These are phyloP conservation scores for Colletotrichum sp. DNA, from an alignment of 2,329 filamentous ascomycete genomes.

Conservation along the genomic window DNA sequence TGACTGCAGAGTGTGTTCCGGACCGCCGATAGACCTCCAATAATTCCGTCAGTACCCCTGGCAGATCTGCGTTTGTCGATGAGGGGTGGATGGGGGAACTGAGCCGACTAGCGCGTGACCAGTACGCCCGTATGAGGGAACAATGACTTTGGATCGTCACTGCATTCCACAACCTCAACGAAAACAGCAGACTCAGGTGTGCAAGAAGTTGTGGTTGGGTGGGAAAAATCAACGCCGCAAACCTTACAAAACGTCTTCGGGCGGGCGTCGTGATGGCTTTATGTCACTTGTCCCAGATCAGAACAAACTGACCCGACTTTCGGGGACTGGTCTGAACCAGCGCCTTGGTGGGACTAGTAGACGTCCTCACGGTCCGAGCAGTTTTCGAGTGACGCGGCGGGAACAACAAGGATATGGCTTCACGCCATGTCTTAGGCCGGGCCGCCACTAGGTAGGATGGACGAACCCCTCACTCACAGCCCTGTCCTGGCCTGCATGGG, in stretches of 20 bases:
- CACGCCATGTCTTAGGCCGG: slow-evolving; percentile 21
- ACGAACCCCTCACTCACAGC: background rate
- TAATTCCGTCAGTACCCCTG: background rate
- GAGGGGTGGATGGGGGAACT: background rate
- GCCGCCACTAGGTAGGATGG: slow-evolving; percentile 2
- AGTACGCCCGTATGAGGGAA: slow-evolving; percentile 7
- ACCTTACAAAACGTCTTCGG: slow-evolving; percentile 9
- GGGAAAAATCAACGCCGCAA: background rate
- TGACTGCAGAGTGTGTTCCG: slow-evolving; percentile 1
- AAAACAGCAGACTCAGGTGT: background rate
- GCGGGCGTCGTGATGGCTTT: slow-evolving; percentile 13
- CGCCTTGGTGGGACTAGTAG: background rate
- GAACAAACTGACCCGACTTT: background rate
- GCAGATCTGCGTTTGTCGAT: background rate
- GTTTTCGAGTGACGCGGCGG: background rate
- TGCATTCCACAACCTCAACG: background rate
- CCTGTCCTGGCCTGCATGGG: background rate
- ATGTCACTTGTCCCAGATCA: slow-evolving; percentile 10
- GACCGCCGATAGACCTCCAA: background rate
- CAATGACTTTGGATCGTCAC: slow-evolving; percentile 2
- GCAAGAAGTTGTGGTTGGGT: background rate
- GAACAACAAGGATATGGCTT: slow-evolving; percentile 3
- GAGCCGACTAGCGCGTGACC: background rate
- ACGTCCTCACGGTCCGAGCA: slow-evolving; percentile 4
- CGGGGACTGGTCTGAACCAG: background rate